phyloP scores from a whole-genome alignment of 2,329 filamentous ascomycete species.

The Myriosclerotinia duriaeana region DNA sequence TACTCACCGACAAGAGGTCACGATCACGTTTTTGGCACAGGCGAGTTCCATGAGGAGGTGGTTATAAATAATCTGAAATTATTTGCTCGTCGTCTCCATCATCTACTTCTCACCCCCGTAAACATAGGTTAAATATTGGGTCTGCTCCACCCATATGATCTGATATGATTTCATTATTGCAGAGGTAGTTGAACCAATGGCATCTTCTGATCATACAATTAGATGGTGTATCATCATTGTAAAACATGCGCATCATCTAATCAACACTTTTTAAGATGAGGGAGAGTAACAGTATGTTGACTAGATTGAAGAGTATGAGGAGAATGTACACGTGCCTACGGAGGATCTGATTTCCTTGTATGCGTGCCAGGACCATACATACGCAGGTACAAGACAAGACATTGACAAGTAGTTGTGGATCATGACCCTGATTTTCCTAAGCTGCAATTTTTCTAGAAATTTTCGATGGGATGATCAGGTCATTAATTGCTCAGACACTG shows the following conservation, averaged over 20 bases:
- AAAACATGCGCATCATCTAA: no score
- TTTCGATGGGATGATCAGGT: background rate
- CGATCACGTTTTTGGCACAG: slow-evolving; percentile 10
- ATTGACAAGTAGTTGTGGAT: background rate
- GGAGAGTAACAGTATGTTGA: background rate
- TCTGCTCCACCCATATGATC: no score
- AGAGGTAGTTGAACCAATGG: no score
- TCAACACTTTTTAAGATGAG: no score
- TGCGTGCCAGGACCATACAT: background rate
- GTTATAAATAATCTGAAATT: background rate
- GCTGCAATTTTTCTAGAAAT: slow-evolving; percentile 15
- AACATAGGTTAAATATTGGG: no score
- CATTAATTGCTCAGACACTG: background rate
- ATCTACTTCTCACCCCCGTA: no score
- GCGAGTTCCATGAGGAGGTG: background rate
- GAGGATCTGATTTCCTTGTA: background rate
- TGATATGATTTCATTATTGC: no score
- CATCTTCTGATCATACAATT: no score
- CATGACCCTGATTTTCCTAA: slow-evolving; percentile 9
- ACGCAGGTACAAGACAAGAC: slow-evolving; percentile 10
- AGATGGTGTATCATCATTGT: no score
- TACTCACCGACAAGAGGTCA: background rate
- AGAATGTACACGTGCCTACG: slow-evolving; percentile 2
- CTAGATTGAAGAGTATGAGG: background rate
- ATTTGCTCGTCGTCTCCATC: background rate